These are phyloP conservation scores for Cladosporium phlei DNA, from an alignment of 2,329 filamentous ascomycete species.

Conservation along the genomic window DNA sequence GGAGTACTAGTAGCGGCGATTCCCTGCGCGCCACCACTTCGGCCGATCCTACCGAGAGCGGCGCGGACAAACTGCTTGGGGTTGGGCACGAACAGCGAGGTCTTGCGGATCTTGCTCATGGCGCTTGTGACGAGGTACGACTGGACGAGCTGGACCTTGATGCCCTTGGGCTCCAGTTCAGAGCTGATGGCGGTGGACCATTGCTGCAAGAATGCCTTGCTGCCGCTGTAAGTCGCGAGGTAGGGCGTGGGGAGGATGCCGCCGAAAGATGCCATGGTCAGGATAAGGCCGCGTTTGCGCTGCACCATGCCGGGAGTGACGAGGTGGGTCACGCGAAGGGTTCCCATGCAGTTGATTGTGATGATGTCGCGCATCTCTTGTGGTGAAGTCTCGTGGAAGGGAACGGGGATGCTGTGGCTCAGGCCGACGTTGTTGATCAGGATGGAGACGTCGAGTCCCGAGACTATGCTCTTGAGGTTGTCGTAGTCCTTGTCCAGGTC, in stretches of 20 bases:
- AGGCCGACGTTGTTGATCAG: constrained; percentile 96
- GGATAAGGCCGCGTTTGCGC: constrained; percentile 79
- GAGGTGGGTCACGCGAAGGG: constrained; percentile 79
- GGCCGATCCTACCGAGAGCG: constrained; percentile 73
- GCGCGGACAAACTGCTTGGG: constrained; percentile 77
- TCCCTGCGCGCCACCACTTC: constrained; percentile 69
- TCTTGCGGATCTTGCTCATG: constrained; percentile 90
- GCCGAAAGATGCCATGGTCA: constrained; percentile 96
- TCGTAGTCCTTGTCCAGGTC: constrained; percentile 78
- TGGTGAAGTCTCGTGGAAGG: constrained; percentile 74
- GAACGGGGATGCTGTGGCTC: constrained; percentile 86
- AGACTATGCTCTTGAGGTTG: constrained; percentile 62
- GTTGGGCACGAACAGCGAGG: constrained; percentile 72
- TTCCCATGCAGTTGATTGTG: constrained; percentile 90
- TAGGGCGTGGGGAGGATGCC: constrained; percentile 88
- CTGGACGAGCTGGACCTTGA: constrained; percentile 87
- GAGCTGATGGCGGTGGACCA: constrained; percentile 84
- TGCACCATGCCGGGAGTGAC: constrained; percentile 79
- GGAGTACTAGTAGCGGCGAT: constrained; percentile 83
- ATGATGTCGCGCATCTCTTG: constrained; percentile 85
- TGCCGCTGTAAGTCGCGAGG: constrained; percentile 92
- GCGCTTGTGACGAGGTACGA: constrained; percentile 91
- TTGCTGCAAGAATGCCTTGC: constrained; percentile 95
- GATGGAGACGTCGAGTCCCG: constrained; percentile 68
- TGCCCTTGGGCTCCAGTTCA: constrained; percentile 73